Evolutionary conservation across 257 asterid species (phyloP).

Genomic region (Solanum tacnaense): DNA sequence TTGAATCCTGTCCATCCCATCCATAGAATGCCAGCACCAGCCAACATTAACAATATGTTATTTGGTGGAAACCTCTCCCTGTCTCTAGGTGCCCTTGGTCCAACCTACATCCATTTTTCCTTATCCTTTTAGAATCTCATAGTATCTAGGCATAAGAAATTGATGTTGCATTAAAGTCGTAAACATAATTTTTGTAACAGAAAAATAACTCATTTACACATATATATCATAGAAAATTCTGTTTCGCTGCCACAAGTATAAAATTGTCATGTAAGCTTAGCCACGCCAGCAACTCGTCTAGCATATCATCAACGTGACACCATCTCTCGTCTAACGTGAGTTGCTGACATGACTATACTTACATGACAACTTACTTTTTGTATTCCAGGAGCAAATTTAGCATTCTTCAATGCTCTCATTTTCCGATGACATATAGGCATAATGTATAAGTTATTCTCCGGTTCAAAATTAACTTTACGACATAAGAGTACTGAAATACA

Average conservation of each 20-base stretch:
- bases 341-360: neutral
- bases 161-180: neutral
- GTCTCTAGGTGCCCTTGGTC: constrained; percentile 53
- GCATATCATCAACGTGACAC: neutral
- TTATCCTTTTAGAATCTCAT: neutral
- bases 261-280: neutral
- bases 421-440: neutral
- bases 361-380: neutral
- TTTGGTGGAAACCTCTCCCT: constrained; percentile 63
- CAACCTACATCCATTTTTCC: constrained; percentile 31
- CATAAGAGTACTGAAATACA: neutral
- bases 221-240: neutral
- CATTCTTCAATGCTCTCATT: neutral
- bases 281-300: neutral
- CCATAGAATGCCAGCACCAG: constrained; percentile 72
- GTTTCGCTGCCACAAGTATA: neutral
- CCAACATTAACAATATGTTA: constrained; percentile 57
- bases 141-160: neutral
- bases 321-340: neutral
- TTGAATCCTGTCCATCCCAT: constrained; percentile 94
- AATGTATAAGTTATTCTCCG: neutral
- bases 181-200: neutral
- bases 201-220: neutral
- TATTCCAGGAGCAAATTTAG: neutral
- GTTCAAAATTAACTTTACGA: neutral